Percentiles rank a stretch among this genome's conserved stretches.
These are phyloP conservation scores for Pseudogymnoascus sp. DNA, from an alignment of 2,329 filamentous ascomycete genomes.

Conservation along the genomic window DNA sequence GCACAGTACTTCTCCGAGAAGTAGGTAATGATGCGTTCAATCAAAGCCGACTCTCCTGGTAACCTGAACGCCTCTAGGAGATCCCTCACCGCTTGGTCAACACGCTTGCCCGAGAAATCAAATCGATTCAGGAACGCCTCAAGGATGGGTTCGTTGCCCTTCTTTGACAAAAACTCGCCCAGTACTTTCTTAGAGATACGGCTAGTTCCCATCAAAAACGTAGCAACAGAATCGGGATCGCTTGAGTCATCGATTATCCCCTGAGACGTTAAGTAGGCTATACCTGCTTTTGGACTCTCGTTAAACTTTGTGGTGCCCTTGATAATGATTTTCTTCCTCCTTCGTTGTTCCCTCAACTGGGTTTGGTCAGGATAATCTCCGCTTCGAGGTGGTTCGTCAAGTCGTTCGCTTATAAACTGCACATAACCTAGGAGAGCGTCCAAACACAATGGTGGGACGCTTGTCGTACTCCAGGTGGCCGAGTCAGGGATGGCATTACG, in stretches of 20 bases:
- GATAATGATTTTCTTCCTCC: slow-evolving; percentile 80
- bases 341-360: slow-evolving; percentile 60
- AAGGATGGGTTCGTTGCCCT: slow-evolving; percentile 75
- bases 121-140: slow-evolving; percentile 80
- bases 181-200: slow-evolving; percentile 83
- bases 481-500: slow-evolving; percentile 95
- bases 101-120: slow-evolving; percentile 75
- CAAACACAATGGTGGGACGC: slow-evolving; percentile 87
- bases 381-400: slow-evolving; percentile 58
- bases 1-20: slow-evolving; percentile 81
- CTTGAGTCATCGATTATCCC: slow-evolving; percentile 72
- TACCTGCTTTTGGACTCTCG: slow-evolving; percentile 80
- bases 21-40: slow-evolving; percentile 80
- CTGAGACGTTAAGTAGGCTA: slow-evolving; percentile 76
- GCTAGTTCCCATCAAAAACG: slow-evolving; percentile 78
- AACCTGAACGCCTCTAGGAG: slow-evolving; percentile 89
- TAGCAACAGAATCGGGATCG: slow-evolving; percentile 70
- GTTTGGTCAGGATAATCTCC: slow-evolving; percentile 60
- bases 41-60: slow-evolving; percentile 85
- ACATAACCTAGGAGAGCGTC: slow-evolving; percentile 87
- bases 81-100: slow-evolving; percentile 81
- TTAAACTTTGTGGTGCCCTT: slow-evolving; percentile 88
- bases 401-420: slow-evolving; percentile 80
- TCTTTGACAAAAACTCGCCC: slow-evolving; percentile 90
- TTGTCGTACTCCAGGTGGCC: slow-evolving; percentile 97